These are phyloP conservation scores for Epichloe typhina DNA, from an alignment of 2,329 filamentous ascomycete species.

Conservation along the genomic window DNA sequence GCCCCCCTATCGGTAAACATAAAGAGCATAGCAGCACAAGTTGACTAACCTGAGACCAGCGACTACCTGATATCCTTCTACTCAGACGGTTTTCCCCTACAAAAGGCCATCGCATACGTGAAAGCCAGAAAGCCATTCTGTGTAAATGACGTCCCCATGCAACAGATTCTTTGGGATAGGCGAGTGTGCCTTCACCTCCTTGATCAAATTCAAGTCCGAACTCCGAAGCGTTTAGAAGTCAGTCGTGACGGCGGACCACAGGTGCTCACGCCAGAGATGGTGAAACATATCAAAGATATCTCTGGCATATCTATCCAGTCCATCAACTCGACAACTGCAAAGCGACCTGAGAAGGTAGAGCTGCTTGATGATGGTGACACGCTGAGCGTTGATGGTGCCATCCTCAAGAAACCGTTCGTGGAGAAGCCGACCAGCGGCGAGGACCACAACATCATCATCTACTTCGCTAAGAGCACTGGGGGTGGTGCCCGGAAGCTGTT, in stretches of 20 bases:
- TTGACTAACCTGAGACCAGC: slow-evolving; percentile 19
- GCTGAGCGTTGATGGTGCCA: slow-evolving; percentile 70
- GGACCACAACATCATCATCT: slow-evolving; percentile 98
- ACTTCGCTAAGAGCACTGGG: slow-evolving; percentile 81
- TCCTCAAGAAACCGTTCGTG: slow-evolving; percentile 85
- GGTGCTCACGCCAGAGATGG: slow-evolving; percentile 65
- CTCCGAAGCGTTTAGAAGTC: slow-evolving; percentile 77
- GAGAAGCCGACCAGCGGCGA: slow-evolving; percentile 98
- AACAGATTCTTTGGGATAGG: slow-evolving; percentile 92
- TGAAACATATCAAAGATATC: slow-evolving; percentile 64
- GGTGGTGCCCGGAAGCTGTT: slow-evolving; percentile 88
- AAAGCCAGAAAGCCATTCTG: slow-evolving; percentile 90
- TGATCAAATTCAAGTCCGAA: slow-evolving; percentile 80
- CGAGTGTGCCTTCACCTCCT: slow-evolving; percentile 78
- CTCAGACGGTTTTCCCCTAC: slow-evolving; percentile 89
- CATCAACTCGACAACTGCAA: slow-evolving; percentile 46
- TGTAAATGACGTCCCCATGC: slow-evolving; percentile 95
- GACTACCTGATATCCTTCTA: slow-evolving; percentile 98
- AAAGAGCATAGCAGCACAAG: slow-evolving; percentile 19
- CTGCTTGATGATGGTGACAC: slow-evolving; percentile 84
- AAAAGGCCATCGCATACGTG: slow-evolving; percentile 94
- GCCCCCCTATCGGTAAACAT: slow-evolving; percentile 18
- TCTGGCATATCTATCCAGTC: slow-evolving; percentile 67
- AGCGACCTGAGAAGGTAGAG: slow-evolving; percentile 61
- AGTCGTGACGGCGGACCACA: slow-evolving; percentile 83